Evolutionary conservation across 139 green algal genomes (phyloP).

Genomic region (Chlamydomonas schloesseri): DNA sequence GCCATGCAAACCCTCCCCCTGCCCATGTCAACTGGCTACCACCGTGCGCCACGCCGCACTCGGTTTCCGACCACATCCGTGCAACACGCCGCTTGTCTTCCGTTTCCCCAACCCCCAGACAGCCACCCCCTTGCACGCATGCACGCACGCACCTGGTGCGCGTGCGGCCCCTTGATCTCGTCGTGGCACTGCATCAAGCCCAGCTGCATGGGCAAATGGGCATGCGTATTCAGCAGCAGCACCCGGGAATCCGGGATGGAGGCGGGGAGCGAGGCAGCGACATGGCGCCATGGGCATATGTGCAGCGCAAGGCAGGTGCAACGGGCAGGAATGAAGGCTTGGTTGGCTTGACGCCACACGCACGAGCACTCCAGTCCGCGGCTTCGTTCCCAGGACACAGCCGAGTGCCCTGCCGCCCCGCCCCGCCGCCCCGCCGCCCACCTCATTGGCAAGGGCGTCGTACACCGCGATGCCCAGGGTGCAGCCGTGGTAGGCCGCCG

Average conservation of each 20-base stretch:
- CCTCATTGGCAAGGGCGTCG: slow-evolving; percentile 49
- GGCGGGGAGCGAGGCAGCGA: neutral
- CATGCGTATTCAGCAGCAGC: no score
- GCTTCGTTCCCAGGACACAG: no score
- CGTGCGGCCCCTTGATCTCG: slow-evolving; percentile 40
- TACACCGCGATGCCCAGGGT: slow-evolving; percentile 47
- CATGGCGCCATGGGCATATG: neutral
- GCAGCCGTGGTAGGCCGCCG: slow-evolving; percentile 24
- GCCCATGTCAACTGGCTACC: no score
- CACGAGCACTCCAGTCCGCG: no score
- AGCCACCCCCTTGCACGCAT: no score
- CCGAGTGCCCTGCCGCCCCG: neutral
- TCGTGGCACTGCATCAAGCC: slow-evolving; percentile 51
- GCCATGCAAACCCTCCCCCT: no score
- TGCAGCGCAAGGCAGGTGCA: neutral
- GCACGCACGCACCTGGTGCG: slow-evolving; percentile 20
- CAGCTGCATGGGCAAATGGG: slow-evolving; percentile 43
- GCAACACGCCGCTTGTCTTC: no score
- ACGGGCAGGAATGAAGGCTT: neutral
- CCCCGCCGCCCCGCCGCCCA: neutral
- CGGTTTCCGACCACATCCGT: no score
- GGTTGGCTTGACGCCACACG: no score
- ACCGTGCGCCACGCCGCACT: no score
- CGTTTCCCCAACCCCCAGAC: no score
- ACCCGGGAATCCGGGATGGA: no score